Conservation (phyloP, 495 filamentous ascomycete species). For the Aspergillus sparsus region DNA sequence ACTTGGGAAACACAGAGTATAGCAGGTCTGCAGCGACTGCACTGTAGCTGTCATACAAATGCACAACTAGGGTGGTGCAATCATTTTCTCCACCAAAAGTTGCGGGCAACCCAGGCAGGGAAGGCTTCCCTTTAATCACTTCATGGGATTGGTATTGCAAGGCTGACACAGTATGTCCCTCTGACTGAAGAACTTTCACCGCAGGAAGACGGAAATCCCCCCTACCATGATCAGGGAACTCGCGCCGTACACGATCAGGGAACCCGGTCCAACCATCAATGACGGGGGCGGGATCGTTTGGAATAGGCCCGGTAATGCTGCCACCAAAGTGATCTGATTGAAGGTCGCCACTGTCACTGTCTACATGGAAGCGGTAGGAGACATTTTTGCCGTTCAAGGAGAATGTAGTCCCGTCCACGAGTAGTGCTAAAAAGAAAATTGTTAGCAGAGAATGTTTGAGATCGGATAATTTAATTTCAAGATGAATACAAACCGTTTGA, state of each 20-base stretch:
- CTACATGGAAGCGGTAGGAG: constrained; percentile 57
- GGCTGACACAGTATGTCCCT: constrained; percentile 53
- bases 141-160: constrained; percentile 50
- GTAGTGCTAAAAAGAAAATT: constrained; percentile 29
- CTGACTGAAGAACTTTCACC: constrained; percentile 49
- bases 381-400: constrained; percentile 49
- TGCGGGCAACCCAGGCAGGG: constrained; percentile 49
- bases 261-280: constrained; percentile 50
- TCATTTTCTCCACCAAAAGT: constrained; percentile 50
- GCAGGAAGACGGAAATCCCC: constrained; percentile 58
- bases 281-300: constrained; percentile 37
- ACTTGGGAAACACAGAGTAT: constrained; percentile 56
- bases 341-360: constrained; percentile 50
- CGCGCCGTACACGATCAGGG: constrained; percentile 49
- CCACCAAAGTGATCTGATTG: constrained; percentile 54
- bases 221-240: constrained; percentile 57
- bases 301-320: constrained; percentile 37
- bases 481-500: neutral
- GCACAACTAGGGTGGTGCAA: constrained; percentile 52
- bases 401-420: constrained; percentile 48
- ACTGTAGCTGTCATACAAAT: constrained; percentile 52
- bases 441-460: neutral
- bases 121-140: constrained; percentile 46
- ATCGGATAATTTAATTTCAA: neutral
- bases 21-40: constrained; percentile 50